Base-by-base conservation (phyloP, 345 rosid genomes). In the Salix caprea region DNA sequence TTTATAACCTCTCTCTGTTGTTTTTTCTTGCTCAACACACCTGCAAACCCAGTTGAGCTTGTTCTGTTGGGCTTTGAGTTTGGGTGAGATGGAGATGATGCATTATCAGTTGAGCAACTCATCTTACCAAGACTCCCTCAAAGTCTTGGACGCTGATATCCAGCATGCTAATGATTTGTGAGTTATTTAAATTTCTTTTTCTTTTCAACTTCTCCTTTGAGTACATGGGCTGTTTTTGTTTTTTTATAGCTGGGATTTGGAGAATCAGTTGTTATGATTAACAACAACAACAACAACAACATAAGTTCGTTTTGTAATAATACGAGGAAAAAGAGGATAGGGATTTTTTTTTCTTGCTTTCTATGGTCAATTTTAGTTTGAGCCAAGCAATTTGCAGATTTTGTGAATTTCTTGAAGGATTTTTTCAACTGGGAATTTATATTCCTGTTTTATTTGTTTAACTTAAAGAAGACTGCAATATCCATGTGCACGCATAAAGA, bases 151-250 rank as follows among this genome's bases (percentile, higher is more conserved):
- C 84, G 93, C 94, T 77, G 98, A 95, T 78, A 87, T 95, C 7
- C 93, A 91, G 40, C 92, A 88, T 83, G 98, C 98, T 23, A 95
- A 95, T 87, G 84, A 89, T 77, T 81, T 95, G 99, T 95, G 72
- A 89, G 98, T 88, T 79, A 74, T 42, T 42, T 42, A 15, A 19
- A 44, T 79, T 79, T 78, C 23, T 11, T 68, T 44, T 16, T 11
- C 4, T 67, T 36, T 19, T 15, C 34, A 14, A 40, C 37, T 65
- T 68, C 64, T 70, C 61, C 77, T 50, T 72, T 16, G 60, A 58
- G 62, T 34, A 78, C 69, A 48, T 76, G 39, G 76, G 60, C 37
- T 73, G 24, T 40, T 68, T 71, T 64, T 72, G 40, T 34, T 32
- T 6, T 37, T 64, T 13, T 73, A 36, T 54, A 10, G 37, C 52